These are phyloP conservation scores for Vitis hybrid DNA, from an alignment of 177 flowering plant species.

Conservation along the genomic window DNA sequence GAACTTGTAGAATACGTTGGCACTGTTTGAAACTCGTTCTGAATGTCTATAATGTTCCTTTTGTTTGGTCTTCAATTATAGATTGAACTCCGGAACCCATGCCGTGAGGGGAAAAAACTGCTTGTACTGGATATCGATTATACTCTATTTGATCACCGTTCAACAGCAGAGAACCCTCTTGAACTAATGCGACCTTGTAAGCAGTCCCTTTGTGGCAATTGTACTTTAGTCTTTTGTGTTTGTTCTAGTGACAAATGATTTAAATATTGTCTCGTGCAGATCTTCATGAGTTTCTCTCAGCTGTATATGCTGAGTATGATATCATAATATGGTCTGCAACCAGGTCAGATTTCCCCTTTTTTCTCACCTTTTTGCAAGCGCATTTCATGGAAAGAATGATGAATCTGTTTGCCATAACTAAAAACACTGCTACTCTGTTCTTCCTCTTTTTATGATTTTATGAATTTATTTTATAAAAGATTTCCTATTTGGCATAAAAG, in stretches of 20 bases:
- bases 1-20: not conserved
- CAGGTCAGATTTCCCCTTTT: conserved; percentile 43
- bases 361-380: not conserved
- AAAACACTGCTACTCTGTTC: not conserved
- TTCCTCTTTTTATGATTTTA: not conserved
- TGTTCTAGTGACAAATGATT: not conserved
- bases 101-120: conserved; percentile 89
- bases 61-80: conserved; percentile 19
- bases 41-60: conserved; percentile 1
- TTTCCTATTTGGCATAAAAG: not conserved
- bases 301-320: conserved; percentile 93
- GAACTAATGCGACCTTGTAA: conserved; percentile 97
- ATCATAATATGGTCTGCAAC: conserved; percentile 99
- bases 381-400: not conserved
- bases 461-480: not conserved
- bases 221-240: not conserved
- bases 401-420: not conserved
- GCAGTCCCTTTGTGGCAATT: conserved; percentile 20
- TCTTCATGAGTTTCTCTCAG: conserved; percentile 94
- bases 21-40: not conserved
- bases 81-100: conserved; percentile 82
- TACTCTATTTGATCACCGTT: conserved; percentile 96
- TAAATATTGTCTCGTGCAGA: conserved; percentile 42
- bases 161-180: conserved; percentile 93
- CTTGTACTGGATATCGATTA: conserved; percentile 97